Evolutionary conservation across 148 eudicot genomes (phyloP), one percentile per base, ranked within the genome.

Genomic region (Nyssa sinensis): DNA sequence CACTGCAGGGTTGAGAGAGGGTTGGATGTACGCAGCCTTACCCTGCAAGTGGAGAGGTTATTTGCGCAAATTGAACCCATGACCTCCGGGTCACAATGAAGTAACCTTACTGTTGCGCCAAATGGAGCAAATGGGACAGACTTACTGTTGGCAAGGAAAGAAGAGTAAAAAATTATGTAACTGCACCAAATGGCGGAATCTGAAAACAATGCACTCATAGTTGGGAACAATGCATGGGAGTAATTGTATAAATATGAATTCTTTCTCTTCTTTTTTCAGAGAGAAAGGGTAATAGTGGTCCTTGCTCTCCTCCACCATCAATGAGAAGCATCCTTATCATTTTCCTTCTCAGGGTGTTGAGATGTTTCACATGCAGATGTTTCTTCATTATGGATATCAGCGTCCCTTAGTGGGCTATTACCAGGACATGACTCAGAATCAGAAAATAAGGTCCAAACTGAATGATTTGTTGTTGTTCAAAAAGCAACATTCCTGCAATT

Each of bases 361-460:
- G 75, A 66, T 34, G 69, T 63, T 72, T 72, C n/a, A 37, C 53
- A 53, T 63, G 41, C 62, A 28, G 71, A 32, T 32, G 63, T 41
- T 49, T 70, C 60, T 74, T 71, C 77, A 51, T 84, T 24, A 30
- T 23, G 24, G 55, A 33, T 25, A 73, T 67, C 74, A 31, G 55
- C 65, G 41, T 39, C 62, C 55, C 29, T 72, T 24, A 62, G 30
- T 44, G 73, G 75, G 11, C 21, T 64, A 73, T 77, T 72, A 61
- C 79, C 84, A 76, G 70, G 70, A 44, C 84, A 73, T 55, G 89
- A 69, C 59, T 92, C 98, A 41, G 97, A 87, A 86, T 90, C 96
- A 33, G 97, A 90, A 47, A 94, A 89, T 76, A 95, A 76, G 35
- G 83, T 78, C 91, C 76, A 90, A 61, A 92, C 71, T 53, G 87